Evolutionary conservation across 352 stramenopile genomes (phyloP).

Genomic region (Phytophthora nicotianae): DNA sequence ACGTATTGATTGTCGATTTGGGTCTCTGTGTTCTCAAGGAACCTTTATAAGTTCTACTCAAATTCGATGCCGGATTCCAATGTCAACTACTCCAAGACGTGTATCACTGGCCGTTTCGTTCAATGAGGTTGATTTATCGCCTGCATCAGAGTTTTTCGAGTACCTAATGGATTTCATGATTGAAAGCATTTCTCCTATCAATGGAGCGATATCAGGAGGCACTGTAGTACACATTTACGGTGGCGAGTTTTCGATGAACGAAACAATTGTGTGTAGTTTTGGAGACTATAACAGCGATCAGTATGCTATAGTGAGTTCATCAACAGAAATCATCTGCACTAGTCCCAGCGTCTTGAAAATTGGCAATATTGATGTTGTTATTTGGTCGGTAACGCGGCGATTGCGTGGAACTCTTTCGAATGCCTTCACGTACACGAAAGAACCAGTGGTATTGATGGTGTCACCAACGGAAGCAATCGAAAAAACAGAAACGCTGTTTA

Average conservation of each 20-base stretch:
- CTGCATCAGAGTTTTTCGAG: slow-evolving; percentile 34
- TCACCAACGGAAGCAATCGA: slow-evolving; percentile 51
- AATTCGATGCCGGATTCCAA: slow-evolving; percentile 53
- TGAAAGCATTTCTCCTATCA: slow-evolving; percentile 41
- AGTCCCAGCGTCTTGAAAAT: slow-evolving; percentile 26
- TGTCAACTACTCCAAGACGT: slow-evolving; percentile 17
- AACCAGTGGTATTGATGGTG: slow-evolving; percentile 40
- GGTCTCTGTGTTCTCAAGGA: slow-evolving; percentile 26
- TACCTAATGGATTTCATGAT: slow-evolving; percentile 46
- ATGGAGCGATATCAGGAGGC: slow-evolving; percentile 59
- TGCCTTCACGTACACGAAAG: slow-evolving; percentile 55
- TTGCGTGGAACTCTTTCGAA: slow-evolving; percentile 31
- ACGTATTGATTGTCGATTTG: slow-evolving; percentile 46
- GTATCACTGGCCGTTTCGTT: slow-evolving; percentile 60
- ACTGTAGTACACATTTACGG: slow-evolving; percentile 69
- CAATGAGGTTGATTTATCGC: slow-evolving; percentile 65
- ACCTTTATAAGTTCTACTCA: slow-evolving; percentile 41
- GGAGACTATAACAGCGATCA: slow-evolving; percentile 18
- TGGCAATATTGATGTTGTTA: slow-evolving; percentile 35
- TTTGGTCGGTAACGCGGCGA: slow-evolving; percentile 34
- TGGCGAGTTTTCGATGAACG: slow-evolving; percentile 43
- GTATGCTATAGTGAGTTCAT: slow-evolving; percentile 46
- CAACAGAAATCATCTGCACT: slow-evolving; percentile 46
- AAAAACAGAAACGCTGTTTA: slow-evolving; percentile 46
- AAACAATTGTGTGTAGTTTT: slow-evolving; percentile 62